phyloP scores from a whole-genome alignment of 2,329 filamentous ascomycete species.

The Calonectria hongkongensis region DNA sequence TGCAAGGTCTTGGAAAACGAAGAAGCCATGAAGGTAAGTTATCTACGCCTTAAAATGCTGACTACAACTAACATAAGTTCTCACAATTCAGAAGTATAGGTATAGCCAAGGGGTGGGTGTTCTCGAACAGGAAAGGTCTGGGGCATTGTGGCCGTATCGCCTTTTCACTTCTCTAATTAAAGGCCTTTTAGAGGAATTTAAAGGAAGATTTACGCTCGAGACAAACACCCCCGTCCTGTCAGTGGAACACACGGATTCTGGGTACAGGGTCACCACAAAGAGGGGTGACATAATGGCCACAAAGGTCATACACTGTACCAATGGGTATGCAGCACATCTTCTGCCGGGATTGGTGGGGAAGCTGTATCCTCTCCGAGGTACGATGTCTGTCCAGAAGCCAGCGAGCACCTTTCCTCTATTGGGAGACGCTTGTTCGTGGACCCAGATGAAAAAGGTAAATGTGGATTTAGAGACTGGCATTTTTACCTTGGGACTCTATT shows the following conservation, averaged over 20 bases:
- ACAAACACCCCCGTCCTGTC: constrained; percentile 58
- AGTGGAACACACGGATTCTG: constrained; percentile 55
- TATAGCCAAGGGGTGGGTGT: constrained; percentile 49
- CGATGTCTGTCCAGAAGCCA: constrained; percentile 69
- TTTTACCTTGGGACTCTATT: constrained; percentile 51
- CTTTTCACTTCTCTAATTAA: constrained; percentile 64
- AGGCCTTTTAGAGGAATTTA: constrained; percentile 57
- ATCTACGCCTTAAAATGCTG: background rate
- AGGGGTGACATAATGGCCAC: constrained; percentile 65
- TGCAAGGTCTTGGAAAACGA: constrained; percentile 20
- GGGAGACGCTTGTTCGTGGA: constrained; percentile 64
- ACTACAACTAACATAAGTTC: background rate
- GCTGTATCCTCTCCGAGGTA: constrained; percentile 63
- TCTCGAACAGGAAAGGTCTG: constrained; percentile 62
- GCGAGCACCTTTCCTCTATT: constrained; percentile 53
- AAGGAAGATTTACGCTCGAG: constrained; percentile 58
- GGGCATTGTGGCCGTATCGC: constrained; percentile 68
- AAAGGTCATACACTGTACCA: constrained; percentile 74
- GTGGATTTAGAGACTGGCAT: constrained; percentile 69
- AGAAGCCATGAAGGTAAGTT: constrained; percentile 45
- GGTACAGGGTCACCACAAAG: constrained; percentile 63
- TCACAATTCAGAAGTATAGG: constrained; percentile 22
- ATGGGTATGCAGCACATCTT: constrained; percentile 70
- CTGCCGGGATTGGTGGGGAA: constrained; percentile 67
- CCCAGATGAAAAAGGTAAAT: constrained; percentile 62